Base-by-base conservation (phyloP, 495 filamentous ascomycete species). In the Daldinia loculata region DNA sequence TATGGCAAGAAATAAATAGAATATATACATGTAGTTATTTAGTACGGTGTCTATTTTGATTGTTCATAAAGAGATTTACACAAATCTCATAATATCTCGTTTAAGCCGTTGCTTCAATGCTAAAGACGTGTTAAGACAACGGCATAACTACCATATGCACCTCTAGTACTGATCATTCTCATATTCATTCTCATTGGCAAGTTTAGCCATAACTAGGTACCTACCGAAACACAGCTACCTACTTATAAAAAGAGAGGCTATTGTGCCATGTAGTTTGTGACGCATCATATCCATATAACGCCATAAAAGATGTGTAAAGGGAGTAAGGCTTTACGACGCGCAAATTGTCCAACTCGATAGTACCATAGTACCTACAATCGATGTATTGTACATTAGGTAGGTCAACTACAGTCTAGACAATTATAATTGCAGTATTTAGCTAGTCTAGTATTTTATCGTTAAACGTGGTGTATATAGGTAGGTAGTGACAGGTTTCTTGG, bases 211-310 rank as follows among this genome's bases (percentile, higher is more conserved):
- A 32, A 32, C 30, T 32, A 32, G 0, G 0, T 32, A 6, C 30
- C 7, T 32, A 32, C 6, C 7, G 4, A 32, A 32, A 7, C 30
- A 9, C 30, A 9, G 8, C 30, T 32, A 9, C 30, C 30, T 32
- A 32, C 30, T 32, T 32, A 32, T 43, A 52, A 17, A 45, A 61
- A 48, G 64, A 56, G 50, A 68, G n/a, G 2, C 30, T 50, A 22
- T 45, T 34, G 36, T 52, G 26, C 39, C 66, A 50, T 27, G 34
- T 58, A 24, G 24, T 56, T 58, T 53, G 59, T 17, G 1, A 43
- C 14, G 5, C 3, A 43, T 17, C 11, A n/a, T 17, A 43, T 43
- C 39, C 39, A 43, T 43, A 43, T 14, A 43, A 43, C n/a, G 11
- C 39, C 8, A 43, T 17, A 8, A 17, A 17, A 43, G 24, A 26